These are phyloP conservation scores for Ophiostoma tasmaniense DNA, from an alignment of 2,329 filamentous ascomycete species.

Conservation along the genomic window DNA sequence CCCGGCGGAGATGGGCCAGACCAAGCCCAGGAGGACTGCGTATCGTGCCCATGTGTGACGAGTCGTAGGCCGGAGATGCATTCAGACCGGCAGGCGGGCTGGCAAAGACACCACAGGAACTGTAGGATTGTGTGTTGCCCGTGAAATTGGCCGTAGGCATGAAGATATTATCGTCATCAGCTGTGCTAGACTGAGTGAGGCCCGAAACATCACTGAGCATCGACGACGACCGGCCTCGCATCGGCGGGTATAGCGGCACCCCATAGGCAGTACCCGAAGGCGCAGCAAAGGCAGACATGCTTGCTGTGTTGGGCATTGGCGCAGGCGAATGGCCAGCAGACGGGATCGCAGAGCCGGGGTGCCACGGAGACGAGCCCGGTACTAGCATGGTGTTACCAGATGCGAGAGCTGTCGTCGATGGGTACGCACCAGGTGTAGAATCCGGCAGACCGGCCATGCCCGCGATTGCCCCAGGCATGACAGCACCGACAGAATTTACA, in stretches of 20 bases:
- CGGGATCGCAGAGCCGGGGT: neutral
- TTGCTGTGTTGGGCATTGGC: conserved; percentile 11
- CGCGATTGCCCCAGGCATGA: neutral
- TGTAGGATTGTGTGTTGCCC: neutral
- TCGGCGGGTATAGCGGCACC: conserved; percentile 25
- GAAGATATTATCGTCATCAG: conserved; percentile 34
- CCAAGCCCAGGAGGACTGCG: conserved; percentile 22
- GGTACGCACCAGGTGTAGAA: neutral
- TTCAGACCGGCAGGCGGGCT: neutral
- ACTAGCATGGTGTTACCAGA: conserved; percentile 1
- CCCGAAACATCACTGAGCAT: conserved; percentile 62
- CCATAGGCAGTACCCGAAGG: conserved; percentile 7
- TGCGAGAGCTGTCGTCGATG: conserved; percentile 18
- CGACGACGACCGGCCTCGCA: conserved; percentile 52
- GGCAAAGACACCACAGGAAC: conserved; percentile 19
- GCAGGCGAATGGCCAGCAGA: conserved; percentile 16
- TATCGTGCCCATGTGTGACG: conserved; percentile 17
- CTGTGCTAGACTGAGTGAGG: conserved; percentile 54
- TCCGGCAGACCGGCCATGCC: neutral
- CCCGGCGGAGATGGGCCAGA: conserved; percentile 21
- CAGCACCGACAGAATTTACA: neutral
- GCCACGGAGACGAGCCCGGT: conserved; percentile 8
- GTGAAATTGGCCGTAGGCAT: conserved; percentile 20
- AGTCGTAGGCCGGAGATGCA: conserved; percentile 13
- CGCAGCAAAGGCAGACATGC: conserved; percentile 28